Percentiles rank a stretch among this genome's conserved stretches.
These are phyloP conservation scores for Jimgerdemannia lactiflua DNA, from an alignment of 192 early-diverging fungal genomes.

Conservation along the genomic window DNA sequence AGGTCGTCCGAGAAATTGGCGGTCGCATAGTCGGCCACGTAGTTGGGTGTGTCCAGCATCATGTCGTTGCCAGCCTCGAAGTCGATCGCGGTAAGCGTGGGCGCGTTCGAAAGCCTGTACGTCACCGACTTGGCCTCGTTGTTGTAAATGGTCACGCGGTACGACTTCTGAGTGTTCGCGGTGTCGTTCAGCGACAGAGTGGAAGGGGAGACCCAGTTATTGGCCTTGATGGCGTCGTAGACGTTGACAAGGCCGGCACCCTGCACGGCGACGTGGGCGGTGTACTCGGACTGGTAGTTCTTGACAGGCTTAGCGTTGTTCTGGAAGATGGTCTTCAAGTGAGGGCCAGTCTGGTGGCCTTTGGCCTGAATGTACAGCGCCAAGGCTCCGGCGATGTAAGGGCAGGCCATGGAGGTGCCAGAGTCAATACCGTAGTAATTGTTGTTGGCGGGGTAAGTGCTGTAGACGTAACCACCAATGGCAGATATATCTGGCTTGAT, in stretches of 20 bases:
- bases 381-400: constrained; percentile 69
- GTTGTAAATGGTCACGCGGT: neutral
- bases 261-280: neutral
- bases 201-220: neutral
- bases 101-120: neutral
- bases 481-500: constrained; percentile 59
- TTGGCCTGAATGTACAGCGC: constrained; percentile 4
- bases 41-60: neutral
- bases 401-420: constrained; percentile 90
- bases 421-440: constrained; percentile 59
- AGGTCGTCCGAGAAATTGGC: neutral
- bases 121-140: neutral
- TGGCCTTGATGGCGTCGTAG: constrained; percentile 1
- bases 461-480: constrained; percentile 54
- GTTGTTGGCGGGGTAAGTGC: constrained; percentile 42
- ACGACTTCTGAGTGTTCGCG: neutral
- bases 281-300: neutral
- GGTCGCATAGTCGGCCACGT: neutral
- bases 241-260: constrained; percentile 3
- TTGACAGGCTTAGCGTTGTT: constrained; percentile 1
- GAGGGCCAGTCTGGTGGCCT: neutral
- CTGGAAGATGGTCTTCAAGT: neutral
- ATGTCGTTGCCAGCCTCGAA: neutral
- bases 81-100: neutral
- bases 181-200: constrained; percentile 3